phyloP scores from a whole-genome alignment of 208 protist species.

The Trypanosomatidae sp. region DNA sequence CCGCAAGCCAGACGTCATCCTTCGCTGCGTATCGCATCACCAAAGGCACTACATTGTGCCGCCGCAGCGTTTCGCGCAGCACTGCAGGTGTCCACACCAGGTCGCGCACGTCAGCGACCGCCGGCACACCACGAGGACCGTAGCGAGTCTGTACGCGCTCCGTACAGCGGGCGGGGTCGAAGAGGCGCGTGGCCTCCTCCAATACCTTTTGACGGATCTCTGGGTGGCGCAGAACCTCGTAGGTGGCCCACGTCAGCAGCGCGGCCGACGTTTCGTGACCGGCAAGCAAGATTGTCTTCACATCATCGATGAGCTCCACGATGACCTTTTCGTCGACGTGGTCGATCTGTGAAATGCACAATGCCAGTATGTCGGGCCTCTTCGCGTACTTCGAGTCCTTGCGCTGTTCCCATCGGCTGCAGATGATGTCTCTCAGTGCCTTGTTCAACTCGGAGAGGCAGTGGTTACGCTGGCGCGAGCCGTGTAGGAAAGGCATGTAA shows the following conservation, averaged over 20 bases:
- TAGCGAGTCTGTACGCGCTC: conserved; percentile 54
- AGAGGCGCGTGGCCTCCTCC: conserved; percentile 65
- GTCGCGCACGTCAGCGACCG: conserved; percentile 49
- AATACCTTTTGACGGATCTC: conserved; percentile 58
- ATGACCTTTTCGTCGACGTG: conserved; percentile 52
- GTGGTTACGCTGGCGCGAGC: conserved; percentile 57
- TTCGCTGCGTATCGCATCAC: conserved; percentile 81
- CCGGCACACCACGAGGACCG: conserved; percentile 63
- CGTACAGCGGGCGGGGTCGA: conserved; percentile 68
- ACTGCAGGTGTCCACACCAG: conserved; percentile 77
- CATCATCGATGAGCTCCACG: conserved; percentile 79
- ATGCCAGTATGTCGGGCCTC: conserved; percentile 70
- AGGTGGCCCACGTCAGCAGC: conserved; percentile 90
- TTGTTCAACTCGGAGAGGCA: conserved; percentile 79
- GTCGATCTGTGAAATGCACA: conserved; percentile 86
- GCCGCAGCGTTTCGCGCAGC: conserved; percentile 86
- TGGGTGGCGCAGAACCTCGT: conserved; percentile 75
- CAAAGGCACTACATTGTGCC: conserved; percentile 84
- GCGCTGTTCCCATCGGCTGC: conserved; percentile 52
- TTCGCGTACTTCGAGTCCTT: conserved; percentile 35
- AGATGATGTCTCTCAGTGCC: conserved; percentile 77
- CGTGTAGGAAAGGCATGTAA: conserved; percentile 77
- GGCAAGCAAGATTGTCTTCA: conserved; percentile 90
- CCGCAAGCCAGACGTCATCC: conserved; percentile 69
- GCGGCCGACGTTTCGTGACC: conserved; percentile 90